A percentile compares a stretch with the other conserved stretches of the same genome.
Evolutionary conservation across 306 rosid genomes (phyloP).

Genomic region (Leucaena leucocephala): DNA sequence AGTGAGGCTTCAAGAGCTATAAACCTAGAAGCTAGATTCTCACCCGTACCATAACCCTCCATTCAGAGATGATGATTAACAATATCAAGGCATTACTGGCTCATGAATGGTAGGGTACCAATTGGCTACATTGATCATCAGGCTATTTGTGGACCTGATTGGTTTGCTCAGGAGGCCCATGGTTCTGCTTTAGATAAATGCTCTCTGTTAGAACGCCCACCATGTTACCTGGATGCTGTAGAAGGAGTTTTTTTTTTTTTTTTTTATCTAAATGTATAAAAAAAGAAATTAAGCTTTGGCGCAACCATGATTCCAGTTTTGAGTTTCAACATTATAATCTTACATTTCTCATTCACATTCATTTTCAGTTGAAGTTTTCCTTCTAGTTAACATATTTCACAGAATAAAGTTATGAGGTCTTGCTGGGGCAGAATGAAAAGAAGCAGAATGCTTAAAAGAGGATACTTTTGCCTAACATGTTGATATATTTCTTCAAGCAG

Average conservation of each 20-base stretch:
- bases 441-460: slow-evolving; percentile 21
- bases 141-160: background rate
- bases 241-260: background rate
- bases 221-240: background rate
- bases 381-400: slow-evolving; percentile 1
- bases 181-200: background rate
- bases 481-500: slow-evolving; percentile 49
- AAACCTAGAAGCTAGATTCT: background rate
- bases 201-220: background rate
- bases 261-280: background rate
- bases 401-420: slow-evolving; percentile 16
- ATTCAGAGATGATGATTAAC: background rate
- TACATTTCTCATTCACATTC: background rate
- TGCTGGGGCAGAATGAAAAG: slow-evolving; percentile 16
- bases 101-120: background rate
- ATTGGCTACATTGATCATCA: background rate
- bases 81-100: background rate
- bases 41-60: background rate
- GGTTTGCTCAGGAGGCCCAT: background rate
- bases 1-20: background rate
- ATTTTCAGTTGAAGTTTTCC: slow-evolving; percentile 16
- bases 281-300: background rate
- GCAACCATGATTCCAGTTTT: background rate
- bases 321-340: slow-evolving; percentile 3
- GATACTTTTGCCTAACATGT: slow-evolving; percentile 22